Evolutionary conservation across 495 filamentous ascomycete genomes (phyloP).

Genomic region (Penicillium bialowiezense): DNA sequence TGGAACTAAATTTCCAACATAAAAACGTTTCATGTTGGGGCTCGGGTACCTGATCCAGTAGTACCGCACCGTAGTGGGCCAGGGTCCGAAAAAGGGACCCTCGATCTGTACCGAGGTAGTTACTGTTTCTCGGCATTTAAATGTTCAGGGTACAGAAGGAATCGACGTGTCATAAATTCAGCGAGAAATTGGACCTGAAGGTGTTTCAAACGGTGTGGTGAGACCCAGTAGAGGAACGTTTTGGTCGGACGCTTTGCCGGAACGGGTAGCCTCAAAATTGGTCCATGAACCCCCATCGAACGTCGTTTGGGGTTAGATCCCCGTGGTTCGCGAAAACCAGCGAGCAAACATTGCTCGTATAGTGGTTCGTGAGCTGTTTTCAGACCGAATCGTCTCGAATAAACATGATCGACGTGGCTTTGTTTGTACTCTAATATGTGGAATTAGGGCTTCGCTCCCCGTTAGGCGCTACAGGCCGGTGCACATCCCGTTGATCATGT

Average conservation of each 20-base stretch:
- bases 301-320: too few species aligned
- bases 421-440: too few species aligned
- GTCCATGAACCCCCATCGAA: background rate
- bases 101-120: background rate
- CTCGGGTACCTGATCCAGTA: constrained; percentile 1
- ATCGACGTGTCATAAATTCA: background rate
- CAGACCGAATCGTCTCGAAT: too few species aligned
- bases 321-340: too few species aligned
- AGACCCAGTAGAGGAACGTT: background rate
- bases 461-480: too few species aligned
- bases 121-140: background rate
- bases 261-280: constrained; percentile 5
- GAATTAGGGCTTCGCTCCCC: too few species aligned
- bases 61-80: background rate
- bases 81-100: background rate
- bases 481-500: too few species aligned
- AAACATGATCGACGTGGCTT: too few species aligned
- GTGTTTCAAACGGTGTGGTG: background rate
- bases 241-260: background rate
- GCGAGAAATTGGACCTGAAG: background rate
- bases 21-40: constrained; percentile 2
- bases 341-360: too few species aligned
- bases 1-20: background rate
- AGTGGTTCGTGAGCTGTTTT: too few species aligned
- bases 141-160: background rate